Percentiles rank a stretch among this genome's conserved stretches.
phyloP scores from a whole-genome alignment of 2,329 filamentous ascomycete genomes.

The Fusarium transvaalense region DNA sequence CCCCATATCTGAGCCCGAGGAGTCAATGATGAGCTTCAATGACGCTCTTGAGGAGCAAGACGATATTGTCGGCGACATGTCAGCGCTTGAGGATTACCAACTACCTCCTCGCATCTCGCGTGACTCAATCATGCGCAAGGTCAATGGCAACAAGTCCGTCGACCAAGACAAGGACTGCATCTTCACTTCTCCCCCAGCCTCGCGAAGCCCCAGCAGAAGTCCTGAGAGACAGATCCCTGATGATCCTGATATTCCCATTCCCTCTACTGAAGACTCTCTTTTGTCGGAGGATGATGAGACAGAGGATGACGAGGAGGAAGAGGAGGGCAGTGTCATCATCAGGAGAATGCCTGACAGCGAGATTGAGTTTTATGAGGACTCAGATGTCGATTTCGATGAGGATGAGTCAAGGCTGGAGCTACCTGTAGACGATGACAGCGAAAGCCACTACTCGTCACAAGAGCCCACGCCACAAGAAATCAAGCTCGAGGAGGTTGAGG shows the following conservation, averaged over 20 bases:
- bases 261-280: conserved; percentile 81
- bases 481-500: conserved; percentile 18
- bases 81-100: conserved; percentile 71
- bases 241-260: conserved; percentile 91
- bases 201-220: conserved; percentile 58
- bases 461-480: conserved; percentile 45
- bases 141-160: conserved; percentile 73
- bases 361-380: conserved; percentile 71
- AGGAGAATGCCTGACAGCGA: conserved; percentile 74
- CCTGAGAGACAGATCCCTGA: conserved; percentile 70
- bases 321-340: conserved; percentile 72
- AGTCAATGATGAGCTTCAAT: conserved; percentile 48
- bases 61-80: conserved; percentile 71
- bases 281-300: conserved; percentile 55
- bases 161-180: conserved; percentile 73
- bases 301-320: conserved; percentile 61
- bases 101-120: conserved; percentile 85
- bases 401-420: conserved; percentile 70
- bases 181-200: conserved; percentile 72
- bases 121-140: conserved; percentile 91
- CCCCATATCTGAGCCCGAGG: conserved; percentile 57
- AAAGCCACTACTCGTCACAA: conserved; percentile 54
- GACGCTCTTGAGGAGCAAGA: conserved; percentile 67
- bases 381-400: conserved; percentile 60
- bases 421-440: conserved; percentile 59